Percentiles rank a stretch among this genome's conserved stretches.
Evolutionary conservation across 306 rosid species (phyloP).

Genomic region (Hippophae tibetana): DNA sequence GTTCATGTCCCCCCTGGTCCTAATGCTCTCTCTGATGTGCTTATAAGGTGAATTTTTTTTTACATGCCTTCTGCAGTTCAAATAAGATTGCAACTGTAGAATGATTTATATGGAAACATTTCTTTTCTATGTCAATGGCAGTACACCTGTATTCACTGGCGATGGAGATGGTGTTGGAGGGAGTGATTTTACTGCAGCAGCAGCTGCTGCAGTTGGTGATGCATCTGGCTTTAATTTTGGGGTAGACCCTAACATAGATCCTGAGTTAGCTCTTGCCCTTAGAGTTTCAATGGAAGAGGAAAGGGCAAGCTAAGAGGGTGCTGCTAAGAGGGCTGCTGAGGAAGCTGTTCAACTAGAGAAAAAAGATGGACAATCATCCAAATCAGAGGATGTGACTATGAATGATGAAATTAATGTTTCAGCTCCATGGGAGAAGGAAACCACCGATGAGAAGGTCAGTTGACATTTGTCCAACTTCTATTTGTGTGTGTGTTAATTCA

Average conservation of each 20-base stretch:
- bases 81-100: neutral
- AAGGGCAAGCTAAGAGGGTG: constrained; percentile 37
- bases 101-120: neutral
- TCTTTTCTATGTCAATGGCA: constrained; percentile 12
- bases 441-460: constrained; percentile 6
- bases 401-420: constrained; percentile 15
- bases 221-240: constrained; percentile 29
- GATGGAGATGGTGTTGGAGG: constrained; percentile 26
- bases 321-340: constrained; percentile 31
- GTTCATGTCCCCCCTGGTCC: constrained; percentile 33
- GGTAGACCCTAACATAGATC: constrained; percentile 31
- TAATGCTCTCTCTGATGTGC: constrained; percentile 33
- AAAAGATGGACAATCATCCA: constrained; percentile 28
- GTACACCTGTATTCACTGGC: constrained; percentile 38
- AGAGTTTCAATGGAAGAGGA: constrained; percentile 44
- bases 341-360: constrained; percentile 26
- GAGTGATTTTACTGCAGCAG: constrained; percentile 28
- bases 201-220: constrained; percentile 25
- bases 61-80: neutral
- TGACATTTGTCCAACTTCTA: constrained; percentile 7
- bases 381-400: constrained; percentile 25
- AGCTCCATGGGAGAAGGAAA: constrained; percentile 10
- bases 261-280: constrained; percentile 41
- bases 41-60: constrained; percentile 19
- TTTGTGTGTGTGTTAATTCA: neutral